Base-by-base conservation (phyloP, 306 rosid genomes). In the Lathyrus tuberosus region DNA sequence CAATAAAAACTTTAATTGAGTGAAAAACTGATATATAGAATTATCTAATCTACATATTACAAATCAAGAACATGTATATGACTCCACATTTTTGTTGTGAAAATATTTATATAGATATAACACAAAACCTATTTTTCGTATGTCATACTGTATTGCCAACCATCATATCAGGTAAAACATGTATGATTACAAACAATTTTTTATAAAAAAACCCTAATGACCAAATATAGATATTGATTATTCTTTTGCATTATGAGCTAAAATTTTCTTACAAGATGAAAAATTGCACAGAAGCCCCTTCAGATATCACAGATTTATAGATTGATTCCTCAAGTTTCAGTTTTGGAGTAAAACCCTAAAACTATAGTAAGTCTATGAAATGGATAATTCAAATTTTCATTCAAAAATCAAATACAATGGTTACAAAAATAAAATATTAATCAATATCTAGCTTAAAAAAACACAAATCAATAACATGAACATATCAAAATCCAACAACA, bases 1-100 rank as follows among this genome's bases (percentile, higher is more conserved):
- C 14, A 15, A 59, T 40, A 33, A 37, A 65, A 71, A 69, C 41
- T 16, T 67, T 4, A 35, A 60, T 51, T 40, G 28, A 58, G 41
- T 31, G 5, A 12, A 13, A 54, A 12, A 24, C 73, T 14, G 4
- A 26, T 0, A 3, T 2, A 26, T 3, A 26, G 30, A 26, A 26
- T 30, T 69, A 76, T 20, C 63, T 26, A 69, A 44, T 18, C 78
- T 59, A 74, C 62, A 70, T 52, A 26, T 26, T 59, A 53, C 14
- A 63, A 33, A 28, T 46, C 43, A 64, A 43, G 14, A 28, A 75
- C 10, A n/a, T 30, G 24, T 6, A 48, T 65, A 22, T 70, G 46
- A 70, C 48, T 31, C 40, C 24, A 26, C 40, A 47, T 14, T 51
- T 70, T 56, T 54, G 33, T 10, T 18, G 20, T 20, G 28, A 41